Base-by-base conservation (phyloP, 371 early-diverging fungal species). In the Mortierella sp. region DNA sequence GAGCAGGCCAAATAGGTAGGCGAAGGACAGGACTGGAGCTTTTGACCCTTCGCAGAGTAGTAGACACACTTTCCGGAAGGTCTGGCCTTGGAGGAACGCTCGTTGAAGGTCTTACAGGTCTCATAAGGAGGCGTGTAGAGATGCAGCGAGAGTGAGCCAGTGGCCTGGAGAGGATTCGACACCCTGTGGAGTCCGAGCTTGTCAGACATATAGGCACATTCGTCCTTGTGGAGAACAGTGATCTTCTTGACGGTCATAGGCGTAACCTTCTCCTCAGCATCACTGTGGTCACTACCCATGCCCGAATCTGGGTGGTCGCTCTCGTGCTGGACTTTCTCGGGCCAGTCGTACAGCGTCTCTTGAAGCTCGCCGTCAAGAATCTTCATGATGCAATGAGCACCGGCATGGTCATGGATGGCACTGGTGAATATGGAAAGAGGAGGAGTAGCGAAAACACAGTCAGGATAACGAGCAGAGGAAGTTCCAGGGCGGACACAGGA, bases 381-480 rank as follows among this genome's bases (percentile, higher is more conserved):
- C 78, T 97, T 96, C 93, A 97, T 92, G 63, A 96, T 84, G 82
- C 98, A 97, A 79, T 97, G 98, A 44, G 95, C 90, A 44, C 90
- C 89, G 17, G 94, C 79, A 72, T 97, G 98, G 81, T 96, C 94
- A 79, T 97, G 97, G 79, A 97, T 95, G 44, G 96, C 93, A 69
- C 95, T 41, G 37, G 19, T 46, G 9, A 15, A 34, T 4, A 34
- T 11, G 0, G 37, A 14, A 34, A 34, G n/a, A 2, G 37, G 37
- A 7, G 14, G 14, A 34, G 37, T 7, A 34, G 26, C 28, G 12
- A 48, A 54, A 2, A 42, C 50, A 41, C 30, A 44, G 27, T 43
- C 26, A 21, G 17, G 39, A 14, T 28, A 26, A 4, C 24, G 53
- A 55, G 52, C 23, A 48, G 37, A 21, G 41, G 26, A n/a, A 4